A percentile compares a stretch with the other conserved stretches of the same genome.
These are phyloP conservation scores for Backusella psychrophila DNA, from an alignment of 192 early-diverging fungal species.

Conservation along the genomic window DNA sequence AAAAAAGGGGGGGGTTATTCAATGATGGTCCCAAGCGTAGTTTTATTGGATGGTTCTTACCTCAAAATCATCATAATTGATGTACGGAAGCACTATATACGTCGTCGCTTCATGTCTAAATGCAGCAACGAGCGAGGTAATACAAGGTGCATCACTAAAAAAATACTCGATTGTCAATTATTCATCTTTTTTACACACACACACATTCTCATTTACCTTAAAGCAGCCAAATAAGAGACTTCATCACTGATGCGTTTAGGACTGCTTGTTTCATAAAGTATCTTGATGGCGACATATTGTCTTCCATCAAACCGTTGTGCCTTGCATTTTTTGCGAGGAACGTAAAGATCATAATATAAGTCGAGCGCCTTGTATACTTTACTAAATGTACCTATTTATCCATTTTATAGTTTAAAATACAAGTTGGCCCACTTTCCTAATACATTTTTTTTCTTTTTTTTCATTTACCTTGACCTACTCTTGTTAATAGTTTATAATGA, in stretches of 20 bases:
- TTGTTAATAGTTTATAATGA: constrained; percentile 69
- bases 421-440: too few species aligned
- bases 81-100: constrained; percentile 79
- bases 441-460: not conserved
- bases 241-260: constrained; percentile 80
- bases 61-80: constrained; percentile 79
- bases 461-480: constrained; percentile 72
- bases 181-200: not conserved
- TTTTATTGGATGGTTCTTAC: constrained; percentile 30
- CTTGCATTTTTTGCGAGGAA: constrained; percentile 61
- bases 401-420: not conserved
- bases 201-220: constrained; percentile 42
- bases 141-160: constrained; percentile 62
- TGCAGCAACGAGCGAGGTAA: constrained; percentile 78
- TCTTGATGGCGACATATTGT: constrained; percentile 74
- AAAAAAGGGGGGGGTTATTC: not conserved
- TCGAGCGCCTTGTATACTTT: constrained; percentile 92
- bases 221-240: constrained; percentile 65
- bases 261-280: constrained; percentile 81
- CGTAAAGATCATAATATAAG: constrained; percentile 61
- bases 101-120: constrained; percentile 80
- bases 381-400: constrained; percentile 76
- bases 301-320: constrained; percentile 44
- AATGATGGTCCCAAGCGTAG: too few species aligned
- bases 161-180: not conserved